Conservation (phyloP, 106 monocot genomes). For the Iris macrosiphon region DNA sequence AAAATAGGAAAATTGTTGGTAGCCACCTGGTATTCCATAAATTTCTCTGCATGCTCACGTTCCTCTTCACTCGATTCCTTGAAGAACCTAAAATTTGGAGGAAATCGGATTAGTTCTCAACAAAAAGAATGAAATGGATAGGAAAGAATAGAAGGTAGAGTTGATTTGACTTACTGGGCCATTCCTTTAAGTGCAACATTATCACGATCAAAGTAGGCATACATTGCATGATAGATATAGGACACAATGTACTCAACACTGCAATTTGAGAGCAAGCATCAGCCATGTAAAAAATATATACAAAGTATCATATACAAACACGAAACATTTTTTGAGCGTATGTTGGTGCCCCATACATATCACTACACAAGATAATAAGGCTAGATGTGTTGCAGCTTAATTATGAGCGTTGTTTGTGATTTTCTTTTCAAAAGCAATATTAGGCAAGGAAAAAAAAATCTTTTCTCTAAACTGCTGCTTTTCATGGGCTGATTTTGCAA, state of each 20-base stretch:
- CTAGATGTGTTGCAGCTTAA: no score
- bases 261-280: constrained; percentile 3
- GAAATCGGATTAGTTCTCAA: not conserved
- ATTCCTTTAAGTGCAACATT: constrained; percentile 73
- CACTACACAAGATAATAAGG: no score
- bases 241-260: constrained; percentile 91
- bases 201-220: constrained; percentile 85
- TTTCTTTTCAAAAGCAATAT: no score
- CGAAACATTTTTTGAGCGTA: no score
- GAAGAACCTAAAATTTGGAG: constrained; percentile 28
- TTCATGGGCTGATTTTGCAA: no score
- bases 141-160: not conserved
- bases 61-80: constrained; percentile 53
- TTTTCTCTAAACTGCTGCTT: no score
- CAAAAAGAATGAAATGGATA: not conserved
- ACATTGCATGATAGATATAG: constrained; percentile 84
- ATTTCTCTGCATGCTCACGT: constrained; percentile 46
- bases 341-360: no score
- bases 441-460: no score
- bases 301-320: no score
- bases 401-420: no score
- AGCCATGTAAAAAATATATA: no score
- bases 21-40: constrained; percentile 49
- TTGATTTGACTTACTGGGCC: constrained; percentile 64
- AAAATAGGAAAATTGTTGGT: not conserved